Percentiles rank a stretch among this genome's conserved stretches.
phyloP scores from a whole-genome alignment of 495 filamentous ascomycete species.

The Aspergillus wentii region DNA sequence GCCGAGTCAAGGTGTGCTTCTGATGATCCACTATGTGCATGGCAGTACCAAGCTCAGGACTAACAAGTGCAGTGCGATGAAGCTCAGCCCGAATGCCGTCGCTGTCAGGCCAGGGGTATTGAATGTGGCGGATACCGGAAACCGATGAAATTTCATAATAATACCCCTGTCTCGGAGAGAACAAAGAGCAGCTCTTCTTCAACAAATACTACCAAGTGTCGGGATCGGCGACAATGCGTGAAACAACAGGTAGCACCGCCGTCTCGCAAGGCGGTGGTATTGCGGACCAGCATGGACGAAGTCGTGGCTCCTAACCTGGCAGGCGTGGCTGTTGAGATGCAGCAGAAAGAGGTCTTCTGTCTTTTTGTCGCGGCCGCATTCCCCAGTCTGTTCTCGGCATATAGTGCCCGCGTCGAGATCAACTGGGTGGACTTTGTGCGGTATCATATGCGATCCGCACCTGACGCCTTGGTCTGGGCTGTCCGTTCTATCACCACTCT shows the following conservation, averaged over 20 bases:
- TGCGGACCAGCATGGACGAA: constrained; percentile 13
- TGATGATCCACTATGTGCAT: too few species aligned
- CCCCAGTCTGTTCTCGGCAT: constrained; percentile 10
- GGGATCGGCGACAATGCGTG: too few species aligned
- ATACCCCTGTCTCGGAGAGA: too few species aligned
- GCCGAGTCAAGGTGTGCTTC: constrained; percentile 32
- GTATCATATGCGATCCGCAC: constrained; percentile 1
- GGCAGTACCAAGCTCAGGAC: too few species aligned
- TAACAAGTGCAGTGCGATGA: constrained; percentile 25
- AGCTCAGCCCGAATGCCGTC: constrained; percentile 20
- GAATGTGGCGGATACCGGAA: constrained; percentile 28
- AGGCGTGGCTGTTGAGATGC: constrained; percentile 9
- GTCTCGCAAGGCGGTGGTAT: too few species aligned
- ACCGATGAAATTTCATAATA: constrained; percentile 16
- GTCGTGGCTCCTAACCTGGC: constrained; percentile 11
- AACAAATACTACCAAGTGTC: too few species aligned
- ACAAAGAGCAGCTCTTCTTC: too few species aligned
- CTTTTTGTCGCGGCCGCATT: constrained; percentile 15
- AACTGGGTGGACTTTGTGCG: constrained; percentile 20
- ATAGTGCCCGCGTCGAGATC: constrained; percentile 9
- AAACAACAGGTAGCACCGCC: too few species aligned
- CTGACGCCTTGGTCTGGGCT: constrained; percentile 7
- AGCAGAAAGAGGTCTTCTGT: constrained; percentile 17
- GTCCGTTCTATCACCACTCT: constrained; percentile 12
- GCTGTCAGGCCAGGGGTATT: constrained; percentile 20